Percentiles rank a stretch among this genome's conserved stretches.
phyloP scores from a whole-genome alignment of 306 rosid genomes.

The Prunus mongolica region DNA sequence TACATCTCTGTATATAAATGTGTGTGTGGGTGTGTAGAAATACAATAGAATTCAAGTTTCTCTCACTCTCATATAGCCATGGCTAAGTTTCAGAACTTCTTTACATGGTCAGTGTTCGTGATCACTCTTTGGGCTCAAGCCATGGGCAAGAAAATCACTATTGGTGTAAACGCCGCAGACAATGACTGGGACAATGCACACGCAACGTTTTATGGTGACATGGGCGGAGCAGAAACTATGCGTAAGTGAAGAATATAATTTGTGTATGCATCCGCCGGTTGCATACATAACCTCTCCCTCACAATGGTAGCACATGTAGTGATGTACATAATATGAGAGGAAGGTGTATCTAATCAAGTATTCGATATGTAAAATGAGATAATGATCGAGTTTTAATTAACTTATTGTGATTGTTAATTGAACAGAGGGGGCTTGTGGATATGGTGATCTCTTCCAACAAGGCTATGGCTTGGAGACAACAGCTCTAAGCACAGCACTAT shows the following conservation, averaged over 20 bases:
- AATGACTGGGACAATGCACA: slow-evolving; percentile 36
- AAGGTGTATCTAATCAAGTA: background rate
- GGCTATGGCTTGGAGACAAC: slow-evolving; percentile 59
- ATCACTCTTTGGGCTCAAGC: slow-evolving; percentile 14
- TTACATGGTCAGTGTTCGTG: slow-evolving; percentile 7
- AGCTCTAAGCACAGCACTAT: slow-evolving; percentile 56
- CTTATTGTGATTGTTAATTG: background rate
- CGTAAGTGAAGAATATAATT: slow-evolving; percentile 29
- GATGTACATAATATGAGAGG: background rate
- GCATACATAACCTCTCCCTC: background rate
- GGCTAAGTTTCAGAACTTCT: slow-evolving; percentile 18
- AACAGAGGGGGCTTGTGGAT: slow-evolving; percentile 72
- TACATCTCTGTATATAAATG: too few relatives aligned
- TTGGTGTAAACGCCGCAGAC: background rate
- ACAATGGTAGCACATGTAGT: background rate
- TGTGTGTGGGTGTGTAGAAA: background rate
- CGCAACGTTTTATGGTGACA: slow-evolving; percentile 76
- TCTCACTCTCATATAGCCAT: background rate
- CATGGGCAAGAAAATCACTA: background rate
- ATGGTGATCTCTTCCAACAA: slow-evolving; percentile 50
- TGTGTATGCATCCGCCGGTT: background rate
- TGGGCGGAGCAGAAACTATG: slow-evolving; percentile 57
- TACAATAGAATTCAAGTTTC: background rate
- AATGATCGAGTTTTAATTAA: too few relatives aligned
- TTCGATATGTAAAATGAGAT: too few relatives aligned